Percentiles rank a stretch among this genome's conserved stretches.
These are phyloP conservation scores for Verticillium dahliae DNA, from an alignment of 2,329 filamentous ascomycete species.

Conservation along the genomic window DNA sequence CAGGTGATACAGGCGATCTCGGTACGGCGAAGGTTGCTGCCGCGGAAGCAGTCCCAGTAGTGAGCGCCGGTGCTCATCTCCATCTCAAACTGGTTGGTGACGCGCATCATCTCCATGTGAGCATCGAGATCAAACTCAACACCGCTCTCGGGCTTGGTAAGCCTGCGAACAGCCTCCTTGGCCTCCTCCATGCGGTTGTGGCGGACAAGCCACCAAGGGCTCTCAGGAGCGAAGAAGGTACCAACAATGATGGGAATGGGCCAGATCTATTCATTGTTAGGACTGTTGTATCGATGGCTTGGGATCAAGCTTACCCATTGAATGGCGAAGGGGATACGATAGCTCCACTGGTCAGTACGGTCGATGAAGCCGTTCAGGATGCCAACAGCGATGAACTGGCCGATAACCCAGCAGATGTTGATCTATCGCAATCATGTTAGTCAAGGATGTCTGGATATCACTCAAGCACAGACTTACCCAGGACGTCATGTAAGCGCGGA, in stretches of 20 bases:
- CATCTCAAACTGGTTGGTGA: conserved; percentile 45
- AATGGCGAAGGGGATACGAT: conserved; percentile 41
- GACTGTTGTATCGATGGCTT: background rate
- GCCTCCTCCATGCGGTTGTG: conserved; percentile 34
- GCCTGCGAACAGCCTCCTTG: conserved; percentile 29
- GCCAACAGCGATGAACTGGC: conserved; percentile 43
- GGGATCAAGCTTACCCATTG: conserved; percentile 31
- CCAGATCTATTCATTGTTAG: conserved; percentile 23
- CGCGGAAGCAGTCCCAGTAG: conserved; percentile 47
- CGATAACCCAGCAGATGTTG: conserved; percentile 40
- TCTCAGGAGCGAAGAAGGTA: conserved; percentile 39
- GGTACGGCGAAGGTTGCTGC: conserved; percentile 43
- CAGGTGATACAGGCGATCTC: conserved; percentile 44
- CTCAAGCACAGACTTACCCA: conserved; percentile 22
- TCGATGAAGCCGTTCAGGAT: conserved; percentile 36
- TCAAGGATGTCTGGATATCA: background rate
- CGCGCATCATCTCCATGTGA: conserved; percentile 46
- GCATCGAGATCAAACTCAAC: conserved; percentile 36
- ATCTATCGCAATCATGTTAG: background rate
- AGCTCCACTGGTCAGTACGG: conserved; percentile 37
- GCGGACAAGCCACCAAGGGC: conserved; percentile 44
- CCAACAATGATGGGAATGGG: conserved; percentile 38
- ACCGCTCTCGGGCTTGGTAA: conserved; percentile 28
- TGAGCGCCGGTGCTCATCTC: conserved; percentile 31
- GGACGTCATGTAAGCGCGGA: conserved; percentile 47